These are phyloP conservation scores for Penicillium sp. DNA, from an alignment of 2,329 filamentous ascomycete species.

Conservation along the genomic window DNA sequence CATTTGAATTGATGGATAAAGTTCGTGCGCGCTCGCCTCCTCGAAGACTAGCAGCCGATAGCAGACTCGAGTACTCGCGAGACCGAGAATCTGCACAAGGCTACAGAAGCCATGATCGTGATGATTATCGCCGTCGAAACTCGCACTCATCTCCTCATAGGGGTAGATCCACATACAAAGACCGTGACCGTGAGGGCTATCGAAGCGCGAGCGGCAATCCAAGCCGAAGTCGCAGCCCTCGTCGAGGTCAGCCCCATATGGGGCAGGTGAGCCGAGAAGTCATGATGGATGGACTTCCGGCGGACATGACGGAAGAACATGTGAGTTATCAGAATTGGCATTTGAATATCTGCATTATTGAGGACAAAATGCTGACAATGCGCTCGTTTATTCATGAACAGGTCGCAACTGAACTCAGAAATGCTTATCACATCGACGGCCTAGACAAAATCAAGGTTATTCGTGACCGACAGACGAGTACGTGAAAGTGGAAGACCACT, in stretches of 20 bases:
- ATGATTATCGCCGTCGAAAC: slow-evolving; percentile 34
- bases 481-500: slow-evolving; percentile 7
- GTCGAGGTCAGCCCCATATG: slow-evolving; percentile 38
- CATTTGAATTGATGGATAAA: slow-evolving; percentile 27
- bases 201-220: slow-evolving; percentile 37
- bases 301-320: slow-evolving; percentile 52
- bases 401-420: slow-evolving; percentile 56
- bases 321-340: slow-evolving; percentile 37
- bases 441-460: slow-evolving; percentile 59
- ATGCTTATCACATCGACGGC: slow-evolving; percentile 51
- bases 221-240: slow-evolving; percentile 38
- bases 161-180: slow-evolving; percentile 39
- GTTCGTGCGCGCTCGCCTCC: slow-evolving; percentile 38
- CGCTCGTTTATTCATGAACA: slow-evolving; percentile 33
- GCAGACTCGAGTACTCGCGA: slow-evolving; percentile 36
- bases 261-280: slow-evolving; percentile 49
- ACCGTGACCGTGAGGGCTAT: slow-evolving; percentile 49
- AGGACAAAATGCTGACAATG: not conserved
- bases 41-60: slow-evolving; percentile 37
- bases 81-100: slow-evolving; percentile 32
- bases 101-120: slow-evolving; percentile 35
- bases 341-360: not conserved
- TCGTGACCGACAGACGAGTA: slow-evolving; percentile 58
- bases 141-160: slow-evolving; percentile 39
- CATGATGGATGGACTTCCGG: slow-evolving; percentile 51